These are phyloP conservation scores for Backusella westeae DNA, from an alignment of 192 early-diverging fungal species.

Conservation along the genomic window DNA sequence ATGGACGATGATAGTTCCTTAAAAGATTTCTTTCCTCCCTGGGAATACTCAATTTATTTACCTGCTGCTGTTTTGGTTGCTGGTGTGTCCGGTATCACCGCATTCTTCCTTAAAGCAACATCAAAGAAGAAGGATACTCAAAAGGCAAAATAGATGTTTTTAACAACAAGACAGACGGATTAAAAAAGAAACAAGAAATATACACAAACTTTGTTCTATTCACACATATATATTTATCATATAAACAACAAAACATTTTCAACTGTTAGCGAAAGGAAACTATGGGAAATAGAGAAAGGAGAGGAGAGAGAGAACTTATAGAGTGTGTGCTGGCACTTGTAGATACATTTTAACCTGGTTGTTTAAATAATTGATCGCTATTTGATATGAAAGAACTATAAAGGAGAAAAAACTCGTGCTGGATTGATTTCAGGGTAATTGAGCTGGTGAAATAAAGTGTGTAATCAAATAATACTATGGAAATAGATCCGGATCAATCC, in stretches of 20 bases:
- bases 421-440: too few species aligned
- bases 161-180: neutral
- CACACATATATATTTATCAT: neutral
- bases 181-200: neutral
- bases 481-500: too few species aligned
- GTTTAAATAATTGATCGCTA: too few species aligned
- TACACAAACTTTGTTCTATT: neutral
- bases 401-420: too few species aligned
- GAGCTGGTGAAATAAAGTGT: too few species aligned
- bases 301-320: neutral
- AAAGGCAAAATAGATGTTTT: constrained; percentile 19
- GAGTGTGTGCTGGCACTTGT: too few species aligned
- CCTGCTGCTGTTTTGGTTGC: constrained; percentile 81
- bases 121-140: constrained; percentile 55
- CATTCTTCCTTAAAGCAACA: constrained; percentile 84
- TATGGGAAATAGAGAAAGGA: neutral
- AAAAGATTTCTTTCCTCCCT: constrained; percentile 75
- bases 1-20: constrained; percentile 74
- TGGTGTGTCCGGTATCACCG: constrained; percentile 70
- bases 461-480: too few species aligned
- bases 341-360: too few species aligned
- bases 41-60: constrained; percentile 83
- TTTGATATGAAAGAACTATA: too few species aligned
- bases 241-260: neutral
- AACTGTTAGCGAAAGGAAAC: neutral